Evolutionary conservation across 1,139 yeast species (phyloP).

Genomic region (Wickerhamomyces sp.): DNA sequence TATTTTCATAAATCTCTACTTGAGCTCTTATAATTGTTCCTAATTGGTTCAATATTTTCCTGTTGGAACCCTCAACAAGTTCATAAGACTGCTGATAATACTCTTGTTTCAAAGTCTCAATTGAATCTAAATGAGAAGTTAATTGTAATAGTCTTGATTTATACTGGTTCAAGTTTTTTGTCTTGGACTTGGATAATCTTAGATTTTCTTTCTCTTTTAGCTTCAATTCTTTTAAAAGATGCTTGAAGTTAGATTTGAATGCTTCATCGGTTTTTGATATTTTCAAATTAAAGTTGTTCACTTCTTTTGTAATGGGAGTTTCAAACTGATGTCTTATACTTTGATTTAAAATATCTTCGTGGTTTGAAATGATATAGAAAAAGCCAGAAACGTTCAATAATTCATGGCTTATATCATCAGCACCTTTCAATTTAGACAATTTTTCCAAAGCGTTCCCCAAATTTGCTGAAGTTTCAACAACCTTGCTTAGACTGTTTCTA

Average conservation of each 20-base stretch:
- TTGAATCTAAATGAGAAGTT: conserved; percentile 72
- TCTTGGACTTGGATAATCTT: conserved; percentile 49
- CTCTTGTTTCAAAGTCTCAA: conserved; percentile 70
- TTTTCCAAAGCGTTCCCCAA: conserved; percentile 72
- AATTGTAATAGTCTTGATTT: conserved; percentile 60
- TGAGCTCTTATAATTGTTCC: conserved; percentile 74
- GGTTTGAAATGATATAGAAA: conserved; percentile 73
- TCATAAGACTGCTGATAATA: conserved; percentile 60
- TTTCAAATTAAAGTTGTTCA: conserved; percentile 37
- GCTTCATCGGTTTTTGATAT: conserved; percentile 42
- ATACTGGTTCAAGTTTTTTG: conserved; percentile 59
- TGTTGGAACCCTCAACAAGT: conserved; percentile 50
- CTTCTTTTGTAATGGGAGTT: conserved; percentile 45
- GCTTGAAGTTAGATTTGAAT: conserved; percentile 51
- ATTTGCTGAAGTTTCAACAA: conserved; percentile 63
- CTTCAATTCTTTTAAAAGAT: conserved; percentile 46
- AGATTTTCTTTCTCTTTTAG: conserved; percentile 53
- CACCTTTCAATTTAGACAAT: conserved; percentile 65
- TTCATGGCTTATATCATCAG: conserved; percentile 61
- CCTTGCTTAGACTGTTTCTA: conserved; percentile 42
- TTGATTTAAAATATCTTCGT: conserved; percentile 65
- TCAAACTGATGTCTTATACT: conserved; percentile 50
- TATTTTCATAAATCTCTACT: conserved; percentile 73
- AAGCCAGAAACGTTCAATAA: conserved; percentile 72
- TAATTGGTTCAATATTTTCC: conserved; percentile 47